phyloP scores from a whole-genome alignment of 1,139 yeast genomes.

The Hansenula sp. region DNA sequence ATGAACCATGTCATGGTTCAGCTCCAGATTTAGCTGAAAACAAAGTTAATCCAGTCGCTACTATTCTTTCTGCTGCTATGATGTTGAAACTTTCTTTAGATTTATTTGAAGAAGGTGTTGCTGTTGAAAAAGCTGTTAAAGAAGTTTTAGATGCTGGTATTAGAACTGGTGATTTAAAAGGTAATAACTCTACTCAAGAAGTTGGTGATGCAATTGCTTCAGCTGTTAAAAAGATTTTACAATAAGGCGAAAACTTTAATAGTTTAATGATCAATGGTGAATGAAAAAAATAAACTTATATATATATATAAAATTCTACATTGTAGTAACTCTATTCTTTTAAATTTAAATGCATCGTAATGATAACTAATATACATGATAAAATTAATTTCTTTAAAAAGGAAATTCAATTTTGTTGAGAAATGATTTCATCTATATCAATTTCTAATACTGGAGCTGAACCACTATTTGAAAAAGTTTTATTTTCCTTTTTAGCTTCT shows the following conservation, averaged over 20 bases:
- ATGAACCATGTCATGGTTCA: conserved; percentile 98
- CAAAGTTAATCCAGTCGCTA: conserved; percentile 92
- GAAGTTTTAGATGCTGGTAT: conserved; percentile 76
- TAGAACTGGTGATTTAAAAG: conserved; percentile 90
- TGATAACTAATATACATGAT: background rate
- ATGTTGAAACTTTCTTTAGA: conserved; percentile 90
- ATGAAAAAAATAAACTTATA: background rate
- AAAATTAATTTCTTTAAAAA: too few relatives aligned
- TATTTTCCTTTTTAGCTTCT: conserved; percentile 35
- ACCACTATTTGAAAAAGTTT: conserved; percentile 49
- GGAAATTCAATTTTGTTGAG: conserved; percentile 23
- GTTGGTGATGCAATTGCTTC: conserved; percentile 90
- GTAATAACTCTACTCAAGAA: conserved; percentile 71
- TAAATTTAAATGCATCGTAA: background rate
- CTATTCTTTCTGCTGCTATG: conserved; percentile 93
- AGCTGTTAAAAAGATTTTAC: conserved; percentile 59
- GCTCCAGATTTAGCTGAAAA: conserved; percentile 90
- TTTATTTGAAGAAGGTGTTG: conserved; percentile 78
- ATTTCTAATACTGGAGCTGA: conserved; percentile 62
- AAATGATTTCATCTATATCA: conserved; percentile 63
- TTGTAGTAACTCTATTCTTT: background rate
- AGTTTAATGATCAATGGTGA: background rate
- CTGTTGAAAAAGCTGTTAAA: conserved; percentile 84
- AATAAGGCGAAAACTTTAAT: conserved; percentile 7
- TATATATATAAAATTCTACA: too few relatives aligned